Percentiles rank a stretch among this genome's conserved stretches.
Evolutionary conservation across 257 asterid species (phyloP).

Genomic region (Gardenia jasminoides): DNA sequence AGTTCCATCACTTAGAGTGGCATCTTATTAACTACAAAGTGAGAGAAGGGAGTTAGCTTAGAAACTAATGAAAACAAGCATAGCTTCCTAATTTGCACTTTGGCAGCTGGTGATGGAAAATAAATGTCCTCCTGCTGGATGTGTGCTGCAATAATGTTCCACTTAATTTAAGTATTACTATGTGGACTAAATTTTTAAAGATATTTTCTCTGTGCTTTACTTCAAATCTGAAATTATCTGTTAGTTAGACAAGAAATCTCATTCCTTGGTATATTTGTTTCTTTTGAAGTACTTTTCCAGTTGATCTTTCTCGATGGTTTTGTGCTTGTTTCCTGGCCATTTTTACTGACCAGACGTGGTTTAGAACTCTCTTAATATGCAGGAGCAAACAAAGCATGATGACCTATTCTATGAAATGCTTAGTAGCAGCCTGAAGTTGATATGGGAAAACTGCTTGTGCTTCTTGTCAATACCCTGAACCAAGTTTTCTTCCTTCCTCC

Average conservation of each 20-base stretch:
- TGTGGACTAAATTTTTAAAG: neutral
- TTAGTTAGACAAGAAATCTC: neutral
- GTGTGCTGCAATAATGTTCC: neutral
- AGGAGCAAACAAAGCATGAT: slow-evolving; percentile 29
- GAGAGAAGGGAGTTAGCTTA: neutral
- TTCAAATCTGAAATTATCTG: neutral
- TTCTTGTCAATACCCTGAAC: slow-evolving; percentile 19
- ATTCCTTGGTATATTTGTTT: neutral
- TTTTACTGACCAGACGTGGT: neutral
- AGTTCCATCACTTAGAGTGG: neutral
- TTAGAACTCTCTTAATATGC: slow-evolving; percentile 14
- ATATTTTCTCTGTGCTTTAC: neutral
- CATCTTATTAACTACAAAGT: neutral
- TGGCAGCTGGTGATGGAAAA: neutral
- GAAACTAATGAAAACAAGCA: neutral
- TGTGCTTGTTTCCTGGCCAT: neutral
- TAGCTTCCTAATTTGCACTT: neutral
- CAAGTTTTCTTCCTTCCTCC: neutral
- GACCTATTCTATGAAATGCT: slow-evolving; percentile 35
- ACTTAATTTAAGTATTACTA: neutral
- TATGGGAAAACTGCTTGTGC: slow-evolving; percentile 39
- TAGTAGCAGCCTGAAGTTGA: slow-evolving; percentile 35
- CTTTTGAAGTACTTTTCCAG: neutral
- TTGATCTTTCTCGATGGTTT: neutral
- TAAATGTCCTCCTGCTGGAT: no score